phyloP scores from a whole-genome alignment of 2,329 filamentous ascomycete species.

The Claviceps capensis region DNA sequence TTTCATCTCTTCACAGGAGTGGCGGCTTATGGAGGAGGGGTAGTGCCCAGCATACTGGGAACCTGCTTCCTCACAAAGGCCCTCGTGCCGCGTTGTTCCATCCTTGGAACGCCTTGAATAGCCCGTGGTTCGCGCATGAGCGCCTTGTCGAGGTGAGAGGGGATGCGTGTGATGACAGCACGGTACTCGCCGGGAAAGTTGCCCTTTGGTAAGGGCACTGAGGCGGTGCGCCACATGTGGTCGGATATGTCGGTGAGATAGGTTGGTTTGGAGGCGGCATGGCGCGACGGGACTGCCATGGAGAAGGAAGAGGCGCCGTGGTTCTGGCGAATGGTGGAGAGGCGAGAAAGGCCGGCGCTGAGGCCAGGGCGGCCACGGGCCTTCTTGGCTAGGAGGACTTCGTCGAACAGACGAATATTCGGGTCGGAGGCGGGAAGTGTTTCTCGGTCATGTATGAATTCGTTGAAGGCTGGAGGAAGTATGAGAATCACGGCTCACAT shows the following conservation, averaged over 20 bases:
- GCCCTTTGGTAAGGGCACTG: constrained; percentile 44
- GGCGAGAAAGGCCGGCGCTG: constrained; percentile 48
- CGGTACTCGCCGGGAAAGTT: constrained; percentile 52
- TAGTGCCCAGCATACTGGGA: constrained; percentile 31
- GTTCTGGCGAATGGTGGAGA: constrained; percentile 45
- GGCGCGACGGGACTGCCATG: constrained; percentile 21
- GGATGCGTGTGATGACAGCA: constrained; percentile 49
- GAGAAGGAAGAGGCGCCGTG: constrained; percentile 30
- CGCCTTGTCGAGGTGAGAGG: constrained; percentile 69
- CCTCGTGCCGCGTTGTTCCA: constrained; percentile 35
- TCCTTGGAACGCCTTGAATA: constrained; percentile 72
- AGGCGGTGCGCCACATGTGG: constrained; percentile 64
- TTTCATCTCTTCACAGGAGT: constrained; percentile 17
- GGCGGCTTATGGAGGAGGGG: constrained; percentile 24
- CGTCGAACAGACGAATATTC: constrained; percentile 64
- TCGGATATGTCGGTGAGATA: constrained; percentile 63
- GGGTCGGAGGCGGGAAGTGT: constrained; percentile 47
- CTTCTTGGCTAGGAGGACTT: constrained; percentile 70
- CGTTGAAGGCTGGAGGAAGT: constrained; percentile 42
- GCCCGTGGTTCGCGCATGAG: constrained; percentile 87
- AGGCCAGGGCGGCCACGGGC: constrained; percentile 51
- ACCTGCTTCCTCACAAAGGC: constrained; percentile 44
- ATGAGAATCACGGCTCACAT: too few relatives aligned
- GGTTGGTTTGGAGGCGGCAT: constrained; percentile 25
- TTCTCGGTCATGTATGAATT: constrained; percentile 76